Evolutionary conservation across 306 rosid genomes (phyloP), one percentile per base, ranked within the genome.

Genomic region (Vigna trinervia): DNA sequence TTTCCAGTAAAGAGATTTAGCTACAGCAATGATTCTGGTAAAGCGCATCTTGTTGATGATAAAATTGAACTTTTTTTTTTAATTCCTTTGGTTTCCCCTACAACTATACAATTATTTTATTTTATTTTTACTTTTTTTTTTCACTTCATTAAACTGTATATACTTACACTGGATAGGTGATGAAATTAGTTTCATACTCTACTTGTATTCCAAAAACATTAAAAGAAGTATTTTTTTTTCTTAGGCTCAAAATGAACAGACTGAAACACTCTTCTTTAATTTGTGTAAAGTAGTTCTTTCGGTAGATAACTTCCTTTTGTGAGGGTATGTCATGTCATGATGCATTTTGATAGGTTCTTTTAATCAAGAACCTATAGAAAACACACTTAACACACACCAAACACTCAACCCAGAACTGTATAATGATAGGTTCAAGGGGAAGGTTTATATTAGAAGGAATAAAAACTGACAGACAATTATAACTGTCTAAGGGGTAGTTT

Each of bases 21-120:
- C 58, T 50, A 51, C 61, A 63, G 13, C 48, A 14, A 39, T 63
- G 69, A 57, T 56, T 74, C 17, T 67, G 71, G 70, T 5, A 14
- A 66, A 23, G 69, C 48, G 47, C 48, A 36, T 80, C 62, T 74
- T 74, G 54, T 43, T 10, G 13, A 65, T 50, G 69, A 74, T 68
- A 26, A 41, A 36, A 23, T 58, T 56, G 22, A 36, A 36, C 26
- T 72, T 15, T 38, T 41, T 41, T 50, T 38, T 41, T 50, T 48
- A 1, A 26, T 17, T 53, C 58, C 26, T 15, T 60, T 13, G n/a
- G 28, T 30, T 19, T 39, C 51, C 57, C 65, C 12, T 8, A 63
- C 50, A 19, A 51, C 14, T 30, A 45, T 53, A 54, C n/a, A 77
- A 20, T 56, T 39, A 10, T 48, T 60, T 71, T 58, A 48, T 47